Conservation (phyloP, 1,284 basidiomycete species). For the Moesziomyces antarcticus region DNA sequence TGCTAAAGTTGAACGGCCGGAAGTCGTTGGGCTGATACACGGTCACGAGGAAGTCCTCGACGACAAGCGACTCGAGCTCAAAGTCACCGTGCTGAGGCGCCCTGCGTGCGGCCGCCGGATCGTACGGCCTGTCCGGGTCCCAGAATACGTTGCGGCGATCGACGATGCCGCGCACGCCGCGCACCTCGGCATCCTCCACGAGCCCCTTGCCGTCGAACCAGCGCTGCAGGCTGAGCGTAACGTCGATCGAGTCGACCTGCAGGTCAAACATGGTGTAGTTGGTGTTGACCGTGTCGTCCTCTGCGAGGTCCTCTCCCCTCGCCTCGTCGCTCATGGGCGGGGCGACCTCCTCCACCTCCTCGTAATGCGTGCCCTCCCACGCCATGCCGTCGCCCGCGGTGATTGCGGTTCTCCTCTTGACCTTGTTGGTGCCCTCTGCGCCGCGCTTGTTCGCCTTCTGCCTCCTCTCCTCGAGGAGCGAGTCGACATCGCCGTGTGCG, state of each 20-base stretch:
- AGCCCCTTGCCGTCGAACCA: slow-evolving; percentile 98
- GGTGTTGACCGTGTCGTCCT: slow-evolving; percentile 55
- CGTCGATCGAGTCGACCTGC: slow-evolving; percentile 84
- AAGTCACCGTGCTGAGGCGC: slow-evolving; percentile 83
- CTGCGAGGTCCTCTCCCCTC: slow-evolving; percentile 46
- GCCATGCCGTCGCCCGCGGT: slow-evolving; percentile 63
- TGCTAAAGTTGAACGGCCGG: slow-evolving; percentile 87
- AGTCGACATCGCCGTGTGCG: slow-evolving; percentile 69
- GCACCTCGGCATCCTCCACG: slow-evolving; percentile 87
- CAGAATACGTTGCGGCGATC: slow-evolving; percentile 90
- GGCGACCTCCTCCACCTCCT: slow-evolving; percentile 61
- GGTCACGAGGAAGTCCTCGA: slow-evolving; percentile 93
- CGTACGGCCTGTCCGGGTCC: slow-evolving; percentile 81
- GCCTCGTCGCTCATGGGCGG: slow-evolving; percentile 58
- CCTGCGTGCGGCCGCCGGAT: slow-evolving; percentile 85
- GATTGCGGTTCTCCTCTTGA: slow-evolving; percentile 44
- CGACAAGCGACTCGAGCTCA: slow-evolving; percentile 85
- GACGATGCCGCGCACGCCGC: slow-evolving; percentile 91
- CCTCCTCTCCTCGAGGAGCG: slow-evolving; percentile 40
- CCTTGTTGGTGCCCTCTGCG: slow-evolving; percentile 24
- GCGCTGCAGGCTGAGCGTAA: slow-evolving; percentile 88
- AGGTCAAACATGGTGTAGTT: slow-evolving; percentile 68
- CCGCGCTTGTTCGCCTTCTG: slow-evolving; percentile 17
- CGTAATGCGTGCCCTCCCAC: slow-evolving; percentile 61
- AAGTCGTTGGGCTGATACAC: slow-evolving; percentile 93